phyloP scores from a whole-genome alignment of 2,329 filamentous ascomycete species.

The Monilinia polystroma region DNA sequence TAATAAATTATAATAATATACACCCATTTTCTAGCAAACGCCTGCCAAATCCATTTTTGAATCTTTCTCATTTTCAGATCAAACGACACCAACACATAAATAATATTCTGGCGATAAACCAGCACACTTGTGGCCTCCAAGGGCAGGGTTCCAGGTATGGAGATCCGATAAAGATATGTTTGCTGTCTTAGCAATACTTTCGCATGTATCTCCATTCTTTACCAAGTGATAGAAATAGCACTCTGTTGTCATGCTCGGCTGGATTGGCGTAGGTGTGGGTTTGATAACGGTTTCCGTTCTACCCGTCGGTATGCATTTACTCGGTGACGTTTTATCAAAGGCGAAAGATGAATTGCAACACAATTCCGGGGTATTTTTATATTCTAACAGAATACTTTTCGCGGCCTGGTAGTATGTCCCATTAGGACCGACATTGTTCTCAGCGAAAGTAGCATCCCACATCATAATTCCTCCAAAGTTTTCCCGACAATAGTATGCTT shows the following conservation, averaged over 20 bases:
- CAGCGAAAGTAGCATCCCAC: conserved; percentile 36
- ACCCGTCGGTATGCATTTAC: conserved; percentile 1
- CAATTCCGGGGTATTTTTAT: conserved; percentile 3
- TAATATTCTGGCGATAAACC: neutral
- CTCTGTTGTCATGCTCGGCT: neutral
- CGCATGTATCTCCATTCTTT: neutral
- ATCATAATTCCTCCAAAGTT: conserved; percentile 40
- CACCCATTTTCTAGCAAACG: neutral
- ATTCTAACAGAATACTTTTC: conserved; percentile 12
- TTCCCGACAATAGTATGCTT: conserved; percentile 26
- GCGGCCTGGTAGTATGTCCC: neutral
- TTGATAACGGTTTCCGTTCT: neutral
- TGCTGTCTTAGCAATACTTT: neutral
- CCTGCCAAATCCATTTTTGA: neutral
- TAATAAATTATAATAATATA: neutral
- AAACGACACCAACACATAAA: neutral
- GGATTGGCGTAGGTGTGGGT: neutral
- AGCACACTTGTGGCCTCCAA: neutral
- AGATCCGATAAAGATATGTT: neutral
- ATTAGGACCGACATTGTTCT: conserved; percentile 25
- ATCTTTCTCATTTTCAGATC: neutral
- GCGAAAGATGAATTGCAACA: neutral
- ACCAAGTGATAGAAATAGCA: neutral
- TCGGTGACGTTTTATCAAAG: neutral
- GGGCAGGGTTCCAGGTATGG: neutral